Percentiles rank a stretch among this genome's conserved stretches.
Evolutionary conservation across 306 rosid genomes (phyloP).

Genomic region (Dalbergia cultrata): DNA sequence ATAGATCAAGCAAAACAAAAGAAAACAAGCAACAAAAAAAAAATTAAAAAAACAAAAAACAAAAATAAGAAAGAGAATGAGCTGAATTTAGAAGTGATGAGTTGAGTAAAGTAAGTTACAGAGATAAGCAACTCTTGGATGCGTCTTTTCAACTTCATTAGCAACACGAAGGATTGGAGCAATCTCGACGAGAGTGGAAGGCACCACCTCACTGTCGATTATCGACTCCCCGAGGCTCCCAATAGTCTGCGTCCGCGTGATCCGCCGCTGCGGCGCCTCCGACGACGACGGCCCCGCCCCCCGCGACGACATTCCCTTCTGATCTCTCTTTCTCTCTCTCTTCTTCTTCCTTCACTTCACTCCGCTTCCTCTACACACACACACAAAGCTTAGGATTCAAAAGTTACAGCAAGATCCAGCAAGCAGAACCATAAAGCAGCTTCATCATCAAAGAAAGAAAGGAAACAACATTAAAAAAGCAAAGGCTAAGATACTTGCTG

Average conservation of each 20-base stretch:
- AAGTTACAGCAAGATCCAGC: neutral
- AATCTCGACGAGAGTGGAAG: slow-evolving; percentile 87
- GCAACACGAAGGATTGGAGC: slow-evolving; percentile 99
- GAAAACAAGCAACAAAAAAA: neutral
- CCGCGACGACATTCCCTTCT: slow-evolving; percentile 62
- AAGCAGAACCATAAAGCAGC: neutral
- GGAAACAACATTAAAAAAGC: neutral
- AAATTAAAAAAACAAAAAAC: neutral
- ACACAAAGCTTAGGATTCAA: neutral
- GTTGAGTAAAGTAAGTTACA: slow-evolving; percentile 58
- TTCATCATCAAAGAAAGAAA: neutral
- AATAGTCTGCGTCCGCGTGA: slow-evolving; percentile 85
- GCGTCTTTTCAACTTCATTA: slow-evolving; percentile 90
- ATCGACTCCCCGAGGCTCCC: slow-evolving; percentile 90
- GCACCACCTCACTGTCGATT: slow-evolving; percentile 93
- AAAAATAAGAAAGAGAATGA: neutral
- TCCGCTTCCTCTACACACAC: neutral
- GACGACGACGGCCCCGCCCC: slow-evolving; percentile 67
- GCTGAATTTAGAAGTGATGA: neutral
- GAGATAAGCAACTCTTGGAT: slow-evolving; percentile 97
- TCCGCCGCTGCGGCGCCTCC: slow-evolving; percentile 72
- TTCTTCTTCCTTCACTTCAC: neutral
- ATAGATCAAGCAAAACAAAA: neutral
- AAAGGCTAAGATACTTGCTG: slow-evolving; percentile 3
- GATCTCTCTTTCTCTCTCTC: neutral